These are phyloP conservation scores for Arachnomyces sp. DNA, from an alignment of 2,329 filamentous ascomycete species.

Conservation along the genomic window DNA sequence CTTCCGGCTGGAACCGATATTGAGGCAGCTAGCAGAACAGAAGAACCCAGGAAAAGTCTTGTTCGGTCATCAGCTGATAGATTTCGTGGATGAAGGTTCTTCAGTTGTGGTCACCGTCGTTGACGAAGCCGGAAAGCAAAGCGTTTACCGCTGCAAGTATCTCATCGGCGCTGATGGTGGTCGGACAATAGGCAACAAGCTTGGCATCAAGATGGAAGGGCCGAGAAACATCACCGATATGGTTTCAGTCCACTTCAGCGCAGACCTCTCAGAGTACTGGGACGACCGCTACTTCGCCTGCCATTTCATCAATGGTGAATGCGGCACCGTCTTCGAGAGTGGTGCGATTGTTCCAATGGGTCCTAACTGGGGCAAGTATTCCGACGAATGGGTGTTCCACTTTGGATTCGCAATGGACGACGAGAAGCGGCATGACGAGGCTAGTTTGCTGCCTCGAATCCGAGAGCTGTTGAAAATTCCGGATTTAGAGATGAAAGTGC, in stretches of 20 bases:
- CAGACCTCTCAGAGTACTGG: slow-evolving; percentile 19
- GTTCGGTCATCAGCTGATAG: slow-evolving; percentile 9
- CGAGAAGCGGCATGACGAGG: slow-evolving; percentile 7
- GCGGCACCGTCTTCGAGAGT: slow-evolving; percentile 8
- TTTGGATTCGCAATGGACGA: slow-evolving; percentile 8
- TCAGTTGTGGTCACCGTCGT: slow-evolving; percentile 7
- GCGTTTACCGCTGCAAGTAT: slow-evolving; percentile 11
- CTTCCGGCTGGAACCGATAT: slow-evolving; percentile 11
- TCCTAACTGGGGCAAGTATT: slow-evolving; percentile 16
- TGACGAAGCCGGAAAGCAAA: too few relatives aligned
- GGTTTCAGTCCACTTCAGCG: slow-evolving; percentile 14
- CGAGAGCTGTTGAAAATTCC: slow-evolving; percentile 11
- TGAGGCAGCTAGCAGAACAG: slow-evolving; percentile 9
- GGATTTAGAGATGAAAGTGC: slow-evolving; percentile 14
- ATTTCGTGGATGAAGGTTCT: slow-evolving; percentile 10
- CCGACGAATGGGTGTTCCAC: slow-evolving; percentile 14
- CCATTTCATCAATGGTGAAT: slow-evolving; percentile 12
- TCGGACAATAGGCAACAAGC: slow-evolving; percentile 7
- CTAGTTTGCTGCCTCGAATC: slow-evolving; percentile 9
- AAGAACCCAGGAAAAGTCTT: slow-evolving; percentile 12
- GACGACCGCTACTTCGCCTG: slow-evolving; percentile 12
- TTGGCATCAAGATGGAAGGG: slow-evolving; percentile 14
- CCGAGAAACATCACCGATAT: slow-evolving; percentile 8
- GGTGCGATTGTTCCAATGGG: slow-evolving; percentile 15
- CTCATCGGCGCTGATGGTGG: slow-evolving; percentile 15